Evolutionary conservation across 2,329 filamentous ascomycete genomes (phyloP), one percentile per base, ranked within the genome.

Genomic region (Xylariaceae sp.): DNA sequence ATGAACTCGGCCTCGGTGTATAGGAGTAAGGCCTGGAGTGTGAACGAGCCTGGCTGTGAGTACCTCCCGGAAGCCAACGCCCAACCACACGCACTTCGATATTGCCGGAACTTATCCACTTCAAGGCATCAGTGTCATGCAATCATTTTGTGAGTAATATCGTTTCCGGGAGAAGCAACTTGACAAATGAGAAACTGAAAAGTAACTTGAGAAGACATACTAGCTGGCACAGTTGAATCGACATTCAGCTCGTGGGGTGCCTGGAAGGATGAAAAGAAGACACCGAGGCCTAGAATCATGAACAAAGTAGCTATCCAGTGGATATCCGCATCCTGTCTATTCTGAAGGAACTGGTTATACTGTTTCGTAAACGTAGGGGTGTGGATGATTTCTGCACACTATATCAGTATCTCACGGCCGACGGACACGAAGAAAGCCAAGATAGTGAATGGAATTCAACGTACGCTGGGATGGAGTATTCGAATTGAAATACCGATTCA

Each of bases 1-100:
- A 82, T 59, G 60, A 83, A 83, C 57, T 81, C 75, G 0, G 73
- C 72, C 65, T 83, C 80, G 19, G 76, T 68, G 55, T 79, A 81
- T 30, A 81, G 67, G 9, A 81, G 57, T 45, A 82, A 73, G 2
- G 78, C 75, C 47, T 77, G 76, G 31, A 82, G 68, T 0, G 77
- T 81, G 46, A 69, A 70, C 9, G 70, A 66, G 12, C 72, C 75
- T 1, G 80, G 79, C 41, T 74, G 74, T 0, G 73, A 73, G 62
- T 80, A 82, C 56, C 76, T 76, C 3, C 75, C 75, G 60, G 72
- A 69, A 8, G 78, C 69, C 30, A 84, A 70, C 12, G 77, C 77
- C 71, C 75, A 76, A n/a, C 75, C 74, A 4, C 78, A 76, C 19
- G 74, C 78, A 9, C 73, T 68, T 43, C 78, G 74, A 62, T 78